Conservation (phyloP, 257 asterid species). For the Fraxinus americana region DNA sequence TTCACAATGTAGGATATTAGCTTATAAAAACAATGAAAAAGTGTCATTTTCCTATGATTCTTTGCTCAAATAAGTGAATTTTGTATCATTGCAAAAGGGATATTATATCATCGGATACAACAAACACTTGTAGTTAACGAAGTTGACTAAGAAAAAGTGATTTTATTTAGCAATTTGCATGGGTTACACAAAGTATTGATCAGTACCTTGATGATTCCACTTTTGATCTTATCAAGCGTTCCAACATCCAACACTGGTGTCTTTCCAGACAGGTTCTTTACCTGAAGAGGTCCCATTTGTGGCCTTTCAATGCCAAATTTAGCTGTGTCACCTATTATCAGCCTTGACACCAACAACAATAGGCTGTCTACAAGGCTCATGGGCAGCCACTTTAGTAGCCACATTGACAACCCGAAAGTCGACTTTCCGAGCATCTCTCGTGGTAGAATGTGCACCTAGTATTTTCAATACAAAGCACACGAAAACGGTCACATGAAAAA, state of each 20-base stretch:
- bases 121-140: constrained; percentile 4
- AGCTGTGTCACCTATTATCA: constrained; percentile 62
- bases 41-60: not conserved
- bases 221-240: constrained; percentile 71
- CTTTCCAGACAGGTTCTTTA: constrained; percentile 61
- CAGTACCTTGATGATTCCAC: constrained; percentile 72
- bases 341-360: constrained; percentile 46
- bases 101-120: constrained; percentile 32
- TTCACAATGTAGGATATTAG: not conserved
- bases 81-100: not conserved
- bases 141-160: constrained; percentile 9
- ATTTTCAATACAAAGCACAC: constrained; percentile 5
- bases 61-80: constrained; percentile 3
- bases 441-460: constrained; percentile 82
- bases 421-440: constrained; percentile 76
- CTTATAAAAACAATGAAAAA: not conserved
- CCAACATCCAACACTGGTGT: constrained; percentile 76
- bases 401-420: constrained; percentile 77
- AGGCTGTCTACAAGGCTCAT: constrained; percentile 60
- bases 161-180: constrained; percentile 6
- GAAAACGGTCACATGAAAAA: no score
- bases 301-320: constrained; percentile 65
- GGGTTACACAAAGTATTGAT: not conserved
- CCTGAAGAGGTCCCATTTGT: constrained; percentile 57
- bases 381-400: constrained; percentile 78